Evolutionary conservation across 345 rosid species (phyloP).

Genomic region (Citropsis articulata): DNA sequence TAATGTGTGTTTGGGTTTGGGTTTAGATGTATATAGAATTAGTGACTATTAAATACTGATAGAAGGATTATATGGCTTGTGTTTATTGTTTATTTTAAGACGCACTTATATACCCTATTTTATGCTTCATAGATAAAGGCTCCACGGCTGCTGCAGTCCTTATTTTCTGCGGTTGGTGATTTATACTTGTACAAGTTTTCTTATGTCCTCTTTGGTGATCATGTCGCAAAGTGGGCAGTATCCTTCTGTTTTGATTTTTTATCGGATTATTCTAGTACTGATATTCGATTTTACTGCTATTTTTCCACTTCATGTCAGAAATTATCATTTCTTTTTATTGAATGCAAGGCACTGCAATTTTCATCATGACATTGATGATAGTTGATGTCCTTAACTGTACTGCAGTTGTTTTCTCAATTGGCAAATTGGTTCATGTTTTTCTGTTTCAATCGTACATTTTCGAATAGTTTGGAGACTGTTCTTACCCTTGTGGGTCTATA

Average conservation of each 20-base stretch:
- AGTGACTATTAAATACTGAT: neutral
- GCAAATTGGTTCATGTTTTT: conserved; percentile 87
- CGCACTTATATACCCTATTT: neutral
- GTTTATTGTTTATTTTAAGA: conserved; percentile 3
- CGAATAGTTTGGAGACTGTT: conserved; percentile 89
- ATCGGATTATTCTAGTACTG: neutral
- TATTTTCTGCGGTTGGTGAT: conserved; percentile 89
- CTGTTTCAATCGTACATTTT: conserved; percentile 87
- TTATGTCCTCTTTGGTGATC: conserved; percentile 44
- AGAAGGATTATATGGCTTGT: neutral
- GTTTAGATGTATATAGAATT: neutral
- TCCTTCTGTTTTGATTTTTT: conserved; percentile 41
- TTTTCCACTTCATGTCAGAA: neutral
- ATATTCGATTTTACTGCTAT: neutral
- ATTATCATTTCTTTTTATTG: neutral
- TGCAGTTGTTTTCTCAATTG: conserved; percentile 74
- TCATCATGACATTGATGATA: neutral
- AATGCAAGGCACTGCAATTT: neutral
- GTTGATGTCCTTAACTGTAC: conserved; percentile 45
- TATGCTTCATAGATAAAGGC: conserved; percentile 50
- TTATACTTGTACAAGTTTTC: conserved; percentile 75
- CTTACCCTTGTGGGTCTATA: conserved; percentile 78
- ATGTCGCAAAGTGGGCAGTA: conserved; percentile 82
- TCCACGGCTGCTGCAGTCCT: conserved; percentile 75
- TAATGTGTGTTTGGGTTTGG: neutral